These are phyloP conservation scores for Colletotrichum noveboracense DNA, from an alignment of 2,329 filamentous ascomycete genomes.

Conservation along the genomic window DNA sequence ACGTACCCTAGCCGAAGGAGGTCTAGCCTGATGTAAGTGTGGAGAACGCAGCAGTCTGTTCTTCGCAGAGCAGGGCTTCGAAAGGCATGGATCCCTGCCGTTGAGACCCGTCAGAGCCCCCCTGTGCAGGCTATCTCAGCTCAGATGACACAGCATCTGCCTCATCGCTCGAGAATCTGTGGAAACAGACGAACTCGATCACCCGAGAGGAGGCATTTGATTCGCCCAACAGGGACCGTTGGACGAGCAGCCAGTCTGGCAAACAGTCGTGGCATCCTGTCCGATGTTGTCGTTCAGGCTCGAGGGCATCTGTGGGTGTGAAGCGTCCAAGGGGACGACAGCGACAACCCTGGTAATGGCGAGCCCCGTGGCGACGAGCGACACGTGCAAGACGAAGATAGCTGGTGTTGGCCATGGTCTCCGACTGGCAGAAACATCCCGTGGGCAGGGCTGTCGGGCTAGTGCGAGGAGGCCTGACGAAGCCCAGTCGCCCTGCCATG, in stretches of 20 bases:
- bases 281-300: not conserved
- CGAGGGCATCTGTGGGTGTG: not conserved
- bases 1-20: not conserved
- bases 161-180: constrained; percentile 15
- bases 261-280: not conserved
- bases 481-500: not conserved
- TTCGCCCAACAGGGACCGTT: not conserved
- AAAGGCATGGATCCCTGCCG: not conserved
- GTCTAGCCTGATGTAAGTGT: constrained; percentile 11
- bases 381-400: constrained; percentile 18
- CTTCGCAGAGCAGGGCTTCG: not conserved
- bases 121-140: constrained; percentile 3
- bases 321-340: not conserved
- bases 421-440: constrained; percentile 17
- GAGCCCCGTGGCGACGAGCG: not conserved
- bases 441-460: not conserved
- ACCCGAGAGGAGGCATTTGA: not conserved
- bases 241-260: not conserved
- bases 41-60: constrained; percentile 10
- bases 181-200: constrained; percentile 21
- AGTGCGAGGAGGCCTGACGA: not conserved
- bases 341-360: not conserved
- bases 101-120: not conserved
- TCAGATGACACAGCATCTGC: constrained; percentile 18
- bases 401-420: not conserved